Evolutionary conservation across 129 eudicot genomes (phyloP), one percentile per base, ranked within the genome.

Genomic region (Oenanthe sinensis): DNA sequence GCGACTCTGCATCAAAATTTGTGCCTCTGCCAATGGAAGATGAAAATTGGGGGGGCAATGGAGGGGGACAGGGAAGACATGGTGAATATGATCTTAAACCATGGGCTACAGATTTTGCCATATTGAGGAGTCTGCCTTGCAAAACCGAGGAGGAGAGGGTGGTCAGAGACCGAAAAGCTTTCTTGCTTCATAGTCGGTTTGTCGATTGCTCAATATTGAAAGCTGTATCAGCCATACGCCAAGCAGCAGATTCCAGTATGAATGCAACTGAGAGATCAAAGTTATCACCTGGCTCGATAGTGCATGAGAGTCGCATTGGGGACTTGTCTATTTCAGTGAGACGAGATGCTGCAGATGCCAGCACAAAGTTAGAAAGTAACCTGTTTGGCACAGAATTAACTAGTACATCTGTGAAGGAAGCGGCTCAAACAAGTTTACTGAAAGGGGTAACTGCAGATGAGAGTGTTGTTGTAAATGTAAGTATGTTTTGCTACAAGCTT

Each of bases 51-150:
- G 97, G 95, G 45, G 99, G 97, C 67, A 84, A 86, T 79, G 97
- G 99, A 77, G 99, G 99, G 75, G 99, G 99, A 78, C 99, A 90
- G 79, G 97, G 99, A 79, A 85, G 84, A 84, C 49, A 83, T 71
- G 96, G 95, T 79, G 88, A 90, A 77, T 80, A 92, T 80, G 97
- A 92, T 81, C 87, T 60, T 70, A 88, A 96, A 87, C 89, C 97
- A 71, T 96, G 97, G 99, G 99, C 97, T 42, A 96, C 99, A n/a
- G 95, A 96, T 45, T 96, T 96, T 80, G 97, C 99, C 20, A 86
- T 92, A 75, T 77, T 96, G 84, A 92, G 93, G 37, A 87, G 60
- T 78, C 85, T 92, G 74, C 97, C 99, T 73, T 90, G 97, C 91
- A 90, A 92, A 81, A 90, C 97, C 8, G 99, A 96, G 85, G 99